Conservation (phyloP, 2,329 filamentous ascomycete genomes). For the Tolypocladium capitatum region DNA sequence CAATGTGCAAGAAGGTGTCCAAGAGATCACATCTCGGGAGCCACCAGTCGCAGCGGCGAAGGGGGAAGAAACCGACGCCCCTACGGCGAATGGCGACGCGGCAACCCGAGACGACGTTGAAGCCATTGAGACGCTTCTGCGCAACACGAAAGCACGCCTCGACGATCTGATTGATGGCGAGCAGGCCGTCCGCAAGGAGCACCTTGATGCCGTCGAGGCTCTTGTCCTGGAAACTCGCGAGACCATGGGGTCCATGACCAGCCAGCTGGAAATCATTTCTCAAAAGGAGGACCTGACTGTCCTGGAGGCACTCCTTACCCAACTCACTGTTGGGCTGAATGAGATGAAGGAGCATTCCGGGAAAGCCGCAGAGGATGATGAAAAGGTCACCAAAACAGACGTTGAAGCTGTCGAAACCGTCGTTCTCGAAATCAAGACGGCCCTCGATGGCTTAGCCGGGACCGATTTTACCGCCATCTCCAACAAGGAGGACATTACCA, state of each 20-base stretch:
- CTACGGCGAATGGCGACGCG: conserved; percentile 17
- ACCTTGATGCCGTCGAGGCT: conserved; percentile 52
- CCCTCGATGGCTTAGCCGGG: conserved; percentile 59
- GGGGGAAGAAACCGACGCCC: conserved; percentile 8
- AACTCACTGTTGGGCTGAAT: conserved; percentile 63
- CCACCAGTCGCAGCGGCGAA: conserved; percentile 6
- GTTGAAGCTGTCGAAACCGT: conserved; percentile 69
- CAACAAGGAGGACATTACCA: conserved; percentile 57
- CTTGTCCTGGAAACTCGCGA: conserved; percentile 63
- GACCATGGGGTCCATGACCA: conserved; percentile 50
- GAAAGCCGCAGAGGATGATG: conserved; percentile 40
- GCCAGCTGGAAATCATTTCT: conserved; percentile 55
- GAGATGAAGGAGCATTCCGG: conserved; percentile 52
- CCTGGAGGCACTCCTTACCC: conserved; percentile 65
- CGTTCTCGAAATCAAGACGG: conserved; percentile 72
- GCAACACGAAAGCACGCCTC: conserved; percentile 77
- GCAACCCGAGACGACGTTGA: conserved; percentile 65
- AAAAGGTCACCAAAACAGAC: conserved; percentile 67
- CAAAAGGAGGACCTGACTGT: conserved; percentile 67
- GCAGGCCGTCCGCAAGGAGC: conserved; percentile 53
- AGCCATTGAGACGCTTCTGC: conserved; percentile 79
- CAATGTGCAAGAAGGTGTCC: conserved; percentile 34
- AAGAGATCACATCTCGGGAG: conserved; percentile 27
- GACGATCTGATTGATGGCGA: conserved; percentile 69
- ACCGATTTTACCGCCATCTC: conserved; percentile 59